A percentile compares a stretch with the other conserved stretches of the same genome.
Conservation (phyloP, 352 stramenopile species). For the Globisporangium acanthophoron region DNA sequence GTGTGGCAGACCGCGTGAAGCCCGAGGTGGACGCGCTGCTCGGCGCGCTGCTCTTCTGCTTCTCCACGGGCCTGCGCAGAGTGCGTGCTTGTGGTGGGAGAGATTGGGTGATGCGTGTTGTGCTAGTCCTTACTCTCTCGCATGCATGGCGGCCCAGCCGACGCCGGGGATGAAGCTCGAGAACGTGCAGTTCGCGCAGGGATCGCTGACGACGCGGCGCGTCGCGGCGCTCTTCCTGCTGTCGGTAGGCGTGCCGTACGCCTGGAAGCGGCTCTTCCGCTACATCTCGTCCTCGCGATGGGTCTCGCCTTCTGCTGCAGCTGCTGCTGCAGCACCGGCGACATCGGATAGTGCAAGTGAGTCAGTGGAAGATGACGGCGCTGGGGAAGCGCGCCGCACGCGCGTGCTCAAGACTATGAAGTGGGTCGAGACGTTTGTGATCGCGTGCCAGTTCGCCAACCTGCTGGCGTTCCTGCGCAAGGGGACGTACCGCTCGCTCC, state of each 20-base stretch:
- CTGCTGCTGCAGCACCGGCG: not conserved
- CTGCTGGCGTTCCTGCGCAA: slow-evolving; percentile 69
- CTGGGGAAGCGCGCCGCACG: slow-evolving; percentile 20
- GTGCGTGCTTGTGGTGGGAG: slow-evolving; percentile 20
- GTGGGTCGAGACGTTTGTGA: slow-evolving; percentile 61
- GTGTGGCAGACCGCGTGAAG: slow-evolving; percentile 56
- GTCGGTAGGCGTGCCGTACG: slow-evolving; percentile 64
- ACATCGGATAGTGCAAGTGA: not conserved
- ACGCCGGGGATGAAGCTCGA: slow-evolving; percentile 84
- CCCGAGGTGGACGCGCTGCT: slow-evolving; percentile 69
- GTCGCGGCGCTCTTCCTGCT: slow-evolving; percentile 59
- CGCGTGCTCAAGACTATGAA: slow-evolving; percentile 52
- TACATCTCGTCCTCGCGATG: slow-evolving; percentile 54
- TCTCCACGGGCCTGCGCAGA: slow-evolving; percentile 54
- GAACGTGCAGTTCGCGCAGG: slow-evolving; percentile 57
- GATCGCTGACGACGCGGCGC: slow-evolving; percentile 40
- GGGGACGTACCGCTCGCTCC: slow-evolving; percentile 63
- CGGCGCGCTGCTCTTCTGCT: slow-evolving; percentile 48
- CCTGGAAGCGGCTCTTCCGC: slow-evolving; percentile 68
- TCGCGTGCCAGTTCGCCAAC: slow-evolving; percentile 66
- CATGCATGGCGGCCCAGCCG: slow-evolving; percentile 26
- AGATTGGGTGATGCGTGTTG: not conserved
- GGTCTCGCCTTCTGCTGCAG: slow-evolving; percentile 1
- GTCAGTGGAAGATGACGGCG: not conserved
- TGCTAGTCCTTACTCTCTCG: not conserved